phyloP scores from a whole-genome alignment of 768 basidiomycete genomes.

The Daedalea quercina region DNA sequence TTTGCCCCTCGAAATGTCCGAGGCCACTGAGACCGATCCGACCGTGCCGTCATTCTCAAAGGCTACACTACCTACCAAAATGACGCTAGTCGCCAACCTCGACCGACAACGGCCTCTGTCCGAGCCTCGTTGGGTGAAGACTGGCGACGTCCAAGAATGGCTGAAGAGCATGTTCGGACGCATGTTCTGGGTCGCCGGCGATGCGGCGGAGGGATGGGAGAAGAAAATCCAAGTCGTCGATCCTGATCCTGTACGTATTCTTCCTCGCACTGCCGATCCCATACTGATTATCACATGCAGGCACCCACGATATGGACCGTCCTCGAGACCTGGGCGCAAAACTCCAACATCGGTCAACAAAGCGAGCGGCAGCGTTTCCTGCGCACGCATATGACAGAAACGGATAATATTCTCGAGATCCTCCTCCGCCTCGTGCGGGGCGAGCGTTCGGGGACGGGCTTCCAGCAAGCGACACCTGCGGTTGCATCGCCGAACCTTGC shows the following conservation, averaged over 20 bases:
- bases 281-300: constrained; percentile 32
- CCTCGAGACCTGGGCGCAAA: constrained; percentile 84
- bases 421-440: constrained; percentile 87
- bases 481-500: constrained; percentile 58
- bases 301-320: constrained; percentile 89
- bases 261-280: not conserved
- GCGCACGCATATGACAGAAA: constrained; percentile 79
- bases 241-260: constrained; percentile 79
- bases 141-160: constrained; percentile 94
- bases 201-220: constrained; percentile 88
- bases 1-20: constrained; percentile 44
- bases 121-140: constrained; percentile 95
- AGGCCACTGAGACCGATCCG: constrained; percentile 41
- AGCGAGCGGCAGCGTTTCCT: constrained; percentile 84
- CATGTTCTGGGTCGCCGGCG: constrained; percentile 82
- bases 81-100: constrained; percentile 70
- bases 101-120: constrained; percentile 86
- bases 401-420: constrained; percentile 89
- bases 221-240: constrained; percentile 88
- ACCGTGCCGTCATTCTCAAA: constrained; percentile 73
- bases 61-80: constrained; percentile 40
- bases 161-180: constrained; percentile 80
- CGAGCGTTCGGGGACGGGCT: constrained; percentile 62
- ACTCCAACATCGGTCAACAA: constrained; percentile 68
- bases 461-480: constrained; percentile 55